A percentile compares a stretch with the other conserved stretches of the same genome.
These are phyloP conservation scores for Pseudogymnoascus sp. DNA, from an alignment of 2,329 filamentous ascomycete species.

Conservation along the genomic window DNA sequence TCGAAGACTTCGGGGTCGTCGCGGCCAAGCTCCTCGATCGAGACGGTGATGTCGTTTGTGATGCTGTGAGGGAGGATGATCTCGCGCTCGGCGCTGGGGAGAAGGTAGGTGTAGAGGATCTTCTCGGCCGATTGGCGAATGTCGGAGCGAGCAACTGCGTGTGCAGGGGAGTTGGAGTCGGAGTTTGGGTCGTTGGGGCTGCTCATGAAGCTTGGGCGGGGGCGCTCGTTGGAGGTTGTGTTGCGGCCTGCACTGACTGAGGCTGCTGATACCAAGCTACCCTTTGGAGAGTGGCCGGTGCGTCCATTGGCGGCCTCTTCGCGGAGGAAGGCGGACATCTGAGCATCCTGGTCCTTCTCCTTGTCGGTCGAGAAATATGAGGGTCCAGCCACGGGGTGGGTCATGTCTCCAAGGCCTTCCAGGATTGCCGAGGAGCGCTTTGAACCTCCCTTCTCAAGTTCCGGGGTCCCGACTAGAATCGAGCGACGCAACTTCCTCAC, in stretches of 20 bases:
- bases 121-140: slow-evolving; percentile 92
- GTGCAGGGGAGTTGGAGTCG: slow-evolving; percentile 74
- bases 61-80: slow-evolving; percentile 88
- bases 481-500: slow-evolving; percentile 91
- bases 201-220: slow-evolving; percentile 49
- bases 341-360: slow-evolving; percentile 75
- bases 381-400: slow-evolving; percentile 50
- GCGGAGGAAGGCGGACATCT: slow-evolving; percentile 84
- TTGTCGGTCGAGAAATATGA: slow-evolving; percentile 60
- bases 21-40: slow-evolving; percentile 83
- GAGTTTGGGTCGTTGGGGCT: slow-evolving; percentile 56
- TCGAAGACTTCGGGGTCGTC: slow-evolving; percentile 98
- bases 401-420: slow-evolving; percentile 64
- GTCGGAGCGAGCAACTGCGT: slow-evolving; percentile 80
- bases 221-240: slow-evolving; percentile 41
- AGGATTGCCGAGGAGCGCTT: slow-evolving; percentile 79
- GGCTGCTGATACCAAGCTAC: slow-evolving; percentile 27
- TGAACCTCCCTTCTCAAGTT: slow-evolving; percentile 72
- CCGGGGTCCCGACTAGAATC: slow-evolving; percentile 86
- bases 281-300: slow-evolving; percentile 48
- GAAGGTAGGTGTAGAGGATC: slow-evolving; percentile 94
- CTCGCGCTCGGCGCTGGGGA: slow-evolving; percentile 92
- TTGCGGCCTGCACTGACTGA: slow-evolving; percentile 30
- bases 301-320: slow-evolving; percentile 50
- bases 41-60: slow-evolving; percentile 73